Percentiles rank a stretch among this genome's conserved stretches.
These are phyloP conservation scores for Fusarium tupiense DNA, from an alignment of 2,329 filamentous ascomycete species.

Conservation along the genomic window DNA sequence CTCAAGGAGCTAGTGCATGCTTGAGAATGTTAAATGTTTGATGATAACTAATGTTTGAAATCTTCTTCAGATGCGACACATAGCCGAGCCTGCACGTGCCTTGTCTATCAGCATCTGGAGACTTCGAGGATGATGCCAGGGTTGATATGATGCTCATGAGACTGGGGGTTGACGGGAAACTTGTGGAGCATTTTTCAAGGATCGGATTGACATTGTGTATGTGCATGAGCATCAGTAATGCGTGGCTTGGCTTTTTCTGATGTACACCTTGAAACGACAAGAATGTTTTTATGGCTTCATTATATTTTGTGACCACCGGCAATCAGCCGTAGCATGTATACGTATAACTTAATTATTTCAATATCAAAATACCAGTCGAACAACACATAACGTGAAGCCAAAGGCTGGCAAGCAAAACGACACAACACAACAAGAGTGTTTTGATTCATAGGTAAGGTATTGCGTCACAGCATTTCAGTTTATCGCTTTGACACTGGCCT, in stretches of 20 bases:
- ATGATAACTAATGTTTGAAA: neutral
- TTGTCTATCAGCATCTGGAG: slow-evolving; percentile 2
- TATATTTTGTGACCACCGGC: neutral
- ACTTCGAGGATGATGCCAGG: slow-evolving; percentile 3
- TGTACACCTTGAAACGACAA: slow-evolving; percentile 13
- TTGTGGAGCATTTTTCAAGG: slow-evolving; percentile 18
- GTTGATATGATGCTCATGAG: slow-evolving; percentile 22
- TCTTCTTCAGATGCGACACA: neutral
- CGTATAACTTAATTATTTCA: neutral
- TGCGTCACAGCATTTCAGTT: neutral
- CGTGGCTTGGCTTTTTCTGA: slow-evolving; percentile 16
- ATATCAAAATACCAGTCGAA: neutral
- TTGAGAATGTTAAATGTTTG: slow-evolving; percentile 10
- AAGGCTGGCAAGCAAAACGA: neutral
- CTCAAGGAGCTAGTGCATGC: slow-evolving; percentile 71
- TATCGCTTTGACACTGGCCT: neutral
- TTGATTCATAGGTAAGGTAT: neutral
- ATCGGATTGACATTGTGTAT: neutral
- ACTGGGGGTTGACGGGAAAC: slow-evolving; percentile 21
- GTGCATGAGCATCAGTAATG: slow-evolving; percentile 23
- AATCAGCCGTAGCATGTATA: neutral
- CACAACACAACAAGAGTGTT: neutral
- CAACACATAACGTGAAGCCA: neutral
- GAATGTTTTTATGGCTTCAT: neutral
- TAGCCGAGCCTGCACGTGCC: slow-evolving; percentile 10